Evolutionary conservation across 208 protist genomes (phyloP).

Genomic region (Leishmania guyanensis): DNA sequence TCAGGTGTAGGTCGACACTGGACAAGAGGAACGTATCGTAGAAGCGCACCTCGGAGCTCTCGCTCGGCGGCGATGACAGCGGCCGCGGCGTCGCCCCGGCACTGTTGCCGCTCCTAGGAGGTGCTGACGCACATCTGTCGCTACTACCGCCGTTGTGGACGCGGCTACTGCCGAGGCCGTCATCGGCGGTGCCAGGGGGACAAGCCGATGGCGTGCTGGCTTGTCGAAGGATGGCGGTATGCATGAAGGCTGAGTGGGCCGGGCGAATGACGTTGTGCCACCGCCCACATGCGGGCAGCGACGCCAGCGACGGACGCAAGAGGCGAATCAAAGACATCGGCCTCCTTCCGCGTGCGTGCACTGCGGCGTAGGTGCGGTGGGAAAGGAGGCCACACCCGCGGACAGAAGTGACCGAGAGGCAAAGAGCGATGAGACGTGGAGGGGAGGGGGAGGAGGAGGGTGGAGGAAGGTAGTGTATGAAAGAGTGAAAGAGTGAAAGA

Average conservation of each 20-base stretch:
- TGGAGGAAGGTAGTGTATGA: neutral
- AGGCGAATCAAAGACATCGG: neutral
- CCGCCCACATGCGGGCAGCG: neutral
- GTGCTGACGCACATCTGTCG: neutral
- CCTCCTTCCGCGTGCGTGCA: neutral
- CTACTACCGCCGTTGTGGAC: neutral
- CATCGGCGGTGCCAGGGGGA: neutral
- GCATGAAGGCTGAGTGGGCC: neutral
- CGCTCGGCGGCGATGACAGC: neutral
- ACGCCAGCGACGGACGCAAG: conserved; percentile 7
- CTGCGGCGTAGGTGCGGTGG: neutral
- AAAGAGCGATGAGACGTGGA: neutral
- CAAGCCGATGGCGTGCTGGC: neutral
- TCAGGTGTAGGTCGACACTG: conserved; percentile 45
- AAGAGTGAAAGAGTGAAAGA: neutral
- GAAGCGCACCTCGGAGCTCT: conserved; percentile 6
- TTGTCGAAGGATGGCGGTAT: neutral
- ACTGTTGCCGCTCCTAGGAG: neutral
- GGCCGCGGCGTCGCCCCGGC: neutral
- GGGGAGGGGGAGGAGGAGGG: neutral
- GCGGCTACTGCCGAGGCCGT: neutral
- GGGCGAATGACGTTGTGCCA: neutral
- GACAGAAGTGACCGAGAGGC: neutral
- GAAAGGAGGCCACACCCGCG: neutral
- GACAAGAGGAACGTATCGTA: conserved; percentile 34